Evolutionary conservation across 2,329 filamentous ascomycete genomes (phyloP).

Genomic region (Diplodia mutila): DNA sequence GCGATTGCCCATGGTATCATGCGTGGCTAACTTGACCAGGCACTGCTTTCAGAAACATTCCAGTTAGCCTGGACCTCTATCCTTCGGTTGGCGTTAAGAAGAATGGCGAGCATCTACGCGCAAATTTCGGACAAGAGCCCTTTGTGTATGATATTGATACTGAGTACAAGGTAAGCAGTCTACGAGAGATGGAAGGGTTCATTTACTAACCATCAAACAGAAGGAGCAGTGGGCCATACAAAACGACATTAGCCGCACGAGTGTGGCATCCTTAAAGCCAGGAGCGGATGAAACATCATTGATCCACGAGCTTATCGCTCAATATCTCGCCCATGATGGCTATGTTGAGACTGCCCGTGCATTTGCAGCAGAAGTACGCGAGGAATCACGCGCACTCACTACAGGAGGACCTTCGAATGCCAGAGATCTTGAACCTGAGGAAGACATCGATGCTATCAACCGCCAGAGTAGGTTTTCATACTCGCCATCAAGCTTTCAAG

Average conservation of each 20-base stretch:
- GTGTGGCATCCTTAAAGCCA: slow-evolving; percentile 64
- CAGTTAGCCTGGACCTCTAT: slow-evolving; percentile 63
- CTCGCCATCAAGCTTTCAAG: background rate
- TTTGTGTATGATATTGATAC: slow-evolving; percentile 92
- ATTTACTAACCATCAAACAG: slow-evolving; percentile 43
- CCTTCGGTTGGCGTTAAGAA: slow-evolving; percentile 70
- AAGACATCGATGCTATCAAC: slow-evolving; percentile 85
- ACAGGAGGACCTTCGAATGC: slow-evolving; percentile 54
- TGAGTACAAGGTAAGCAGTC: slow-evolving; percentile 69
- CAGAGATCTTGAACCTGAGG: slow-evolving; percentile 68
- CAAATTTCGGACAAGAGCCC: slow-evolving; percentile 69
- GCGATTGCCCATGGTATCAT: background rate
- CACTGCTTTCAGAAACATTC: slow-evolving; percentile 69
- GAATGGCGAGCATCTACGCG: slow-evolving; percentile 60
- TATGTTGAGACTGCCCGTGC: slow-evolving; percentile 91
- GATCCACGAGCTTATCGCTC: slow-evolving; percentile 79
- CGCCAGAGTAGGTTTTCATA: slow-evolving; percentile 70
- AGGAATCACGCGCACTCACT: slow-evolving; percentile 72
- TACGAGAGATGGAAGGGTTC: slow-evolving; percentile 52
- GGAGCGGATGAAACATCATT: slow-evolving; percentile 73
- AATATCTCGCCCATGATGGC: slow-evolving; percentile 92
- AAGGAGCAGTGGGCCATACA: slow-evolving; percentile 64
- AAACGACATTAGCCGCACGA: slow-evolving; percentile 63
- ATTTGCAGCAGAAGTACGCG: slow-evolving; percentile 79
- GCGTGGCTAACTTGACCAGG: slow-evolving; percentile 46